These are phyloP conservation scores for Apiospora hydei DNA, from an alignment of 2,329 filamentous ascomycete species.

Conservation along the genomic window DNA sequence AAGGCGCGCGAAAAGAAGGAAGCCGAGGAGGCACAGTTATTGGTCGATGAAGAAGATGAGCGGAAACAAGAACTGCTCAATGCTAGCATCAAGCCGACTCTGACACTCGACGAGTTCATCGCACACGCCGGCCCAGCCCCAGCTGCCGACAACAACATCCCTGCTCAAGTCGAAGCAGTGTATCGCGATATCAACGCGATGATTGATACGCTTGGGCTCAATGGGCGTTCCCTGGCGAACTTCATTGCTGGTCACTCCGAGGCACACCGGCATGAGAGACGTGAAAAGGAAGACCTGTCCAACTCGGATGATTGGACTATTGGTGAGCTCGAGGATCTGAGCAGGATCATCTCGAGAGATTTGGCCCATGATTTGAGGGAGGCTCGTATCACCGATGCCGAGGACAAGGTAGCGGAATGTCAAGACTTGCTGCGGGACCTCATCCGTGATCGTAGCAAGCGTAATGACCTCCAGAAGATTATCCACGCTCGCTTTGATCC, in stretches of 20 bases:
- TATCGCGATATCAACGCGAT: conserved; percentile 90
- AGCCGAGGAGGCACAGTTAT: conserved; percentile 62
- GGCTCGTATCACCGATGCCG: conserved; percentile 72
- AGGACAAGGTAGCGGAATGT: conserved; percentile 72
- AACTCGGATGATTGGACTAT: conserved; percentile 74
- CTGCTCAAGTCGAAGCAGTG: conserved; percentile 69
- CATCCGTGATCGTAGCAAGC: conserved; percentile 74
- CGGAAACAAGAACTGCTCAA: conserved; percentile 69
- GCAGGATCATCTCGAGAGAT: conserved; percentile 67
- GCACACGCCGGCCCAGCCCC: conserved; percentile 63
- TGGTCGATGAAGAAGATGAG: conserved; percentile 75
- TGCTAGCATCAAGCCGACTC: conserved; percentile 66
- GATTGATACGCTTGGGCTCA: conserved; percentile 91
- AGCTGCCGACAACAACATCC: conserved; percentile 63
- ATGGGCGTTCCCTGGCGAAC: conserved; percentile 70
- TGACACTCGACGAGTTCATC: conserved; percentile 72
- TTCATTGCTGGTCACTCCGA: conserved; percentile 74
- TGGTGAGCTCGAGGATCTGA: conserved; percentile 76
- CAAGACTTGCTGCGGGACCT: conserved; percentile 74
- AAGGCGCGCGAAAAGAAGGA: conserved; percentile 62
- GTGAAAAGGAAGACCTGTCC: conserved; percentile 73
- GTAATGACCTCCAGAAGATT: conserved; percentile 80
- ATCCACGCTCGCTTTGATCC: conserved; percentile 75
- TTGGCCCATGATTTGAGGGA: conserved; percentile 71
- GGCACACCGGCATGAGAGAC: conserved; percentile 54